A percentile compares a stretch with the other conserved stretches of the same genome.
Conservation (phyloP, 1,139 yeast genomes). For the Blastobotrys malaysiensis region DNA sequence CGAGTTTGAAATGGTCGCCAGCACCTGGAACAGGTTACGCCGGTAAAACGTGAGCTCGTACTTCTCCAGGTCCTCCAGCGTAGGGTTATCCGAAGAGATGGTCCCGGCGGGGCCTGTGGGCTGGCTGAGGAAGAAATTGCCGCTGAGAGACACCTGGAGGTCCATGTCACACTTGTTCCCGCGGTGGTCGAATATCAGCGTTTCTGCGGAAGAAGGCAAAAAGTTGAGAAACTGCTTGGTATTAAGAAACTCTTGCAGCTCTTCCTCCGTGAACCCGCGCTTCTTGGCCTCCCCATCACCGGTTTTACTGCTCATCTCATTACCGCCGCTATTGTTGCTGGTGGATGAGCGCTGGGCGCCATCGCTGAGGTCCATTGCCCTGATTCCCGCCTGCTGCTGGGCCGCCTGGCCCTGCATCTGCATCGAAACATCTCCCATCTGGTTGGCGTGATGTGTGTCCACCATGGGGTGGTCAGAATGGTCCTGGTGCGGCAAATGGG, state of each 20-base stretch:
- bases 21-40: conserved; percentile 30
- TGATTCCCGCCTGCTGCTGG: neutral
- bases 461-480: neutral
- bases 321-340: neutral
- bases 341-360: too few relatives aligned
- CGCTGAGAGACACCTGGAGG: conserved; percentile 20
- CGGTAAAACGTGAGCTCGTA: conserved; percentile 31
- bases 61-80: conserved; percentile 4
- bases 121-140: conserved; percentile 27
- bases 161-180: conserved; percentile 22
- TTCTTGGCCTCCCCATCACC: neutral
- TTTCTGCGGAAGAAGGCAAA: conserved; percentile 21
- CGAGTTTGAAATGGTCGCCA: conserved; percentile 27
- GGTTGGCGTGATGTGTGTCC: conserved; percentile 4
- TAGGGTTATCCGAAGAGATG: conserved; percentile 7
- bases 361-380: neutral
- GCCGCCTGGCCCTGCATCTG: conserved; percentile 2
- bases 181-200: conserved; percentile 22
- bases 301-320: neutral
- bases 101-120: conserved; percentile 17
- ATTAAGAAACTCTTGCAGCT: conserved; percentile 16
- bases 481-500: neutral
- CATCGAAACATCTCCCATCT: too few relatives aligned
- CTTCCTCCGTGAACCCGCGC: conserved; percentile 11
- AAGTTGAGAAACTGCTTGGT: conserved; percentile 19